Evolutionary conservation across 352 stramenopile genomes (phyloP), one percentile per base, ranked within the genome.

Genomic region (Peronosclerospora sorghi): DNA sequence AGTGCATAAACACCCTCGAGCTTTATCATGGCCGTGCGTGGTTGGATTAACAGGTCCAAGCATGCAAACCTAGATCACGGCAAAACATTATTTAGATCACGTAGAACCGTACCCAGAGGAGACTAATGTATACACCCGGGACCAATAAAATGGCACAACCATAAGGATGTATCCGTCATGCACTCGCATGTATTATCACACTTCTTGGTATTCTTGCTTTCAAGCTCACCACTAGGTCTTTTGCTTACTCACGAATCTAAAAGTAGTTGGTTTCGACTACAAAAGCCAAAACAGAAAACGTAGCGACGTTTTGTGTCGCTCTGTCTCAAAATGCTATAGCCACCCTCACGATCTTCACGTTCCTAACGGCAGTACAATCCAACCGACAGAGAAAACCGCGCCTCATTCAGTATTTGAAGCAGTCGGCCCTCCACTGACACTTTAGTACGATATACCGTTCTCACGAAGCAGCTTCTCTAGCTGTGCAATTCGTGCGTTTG

Each of bases 21-120:
- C 66, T 97, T 7, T 66, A 78, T 32, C 87, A 94, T 32, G 74
- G 74, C 8, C 73, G 86, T 1, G 80, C 83, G 2, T 96, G 70
- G 62, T 82, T 97, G 0, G 91, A n/a, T 96, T 97, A 51, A 96
- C 91, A 1, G 83, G 81, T 96, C 36, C 48, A 67, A 4, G 80
- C 65, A 17, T 61, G n/a, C n/a, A n/a, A n/a, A n/a, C n/a, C n/a
- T n/a, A n/a, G n/a, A n/a, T n/a, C 86, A 7, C 64, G 80, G 1
- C 41, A 39, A 12, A 62, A 62, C 14, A 54, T 65, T 39, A 35
- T 59, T 26, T n/a, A 51, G 27, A 37, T 52, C 19, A 51, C 15
- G 32, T 42, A 21, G 32, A 32, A 9, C 4, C 4, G 17, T 17
- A 34, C 5, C 2, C 28, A 53, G 17, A 19, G 14, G 20, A 36